Evolutionary conservation across 1,139 yeast genomes (phyloP), one percentile per base, ranked within the genome.

Genomic region (Yarrowia galli): DNA sequence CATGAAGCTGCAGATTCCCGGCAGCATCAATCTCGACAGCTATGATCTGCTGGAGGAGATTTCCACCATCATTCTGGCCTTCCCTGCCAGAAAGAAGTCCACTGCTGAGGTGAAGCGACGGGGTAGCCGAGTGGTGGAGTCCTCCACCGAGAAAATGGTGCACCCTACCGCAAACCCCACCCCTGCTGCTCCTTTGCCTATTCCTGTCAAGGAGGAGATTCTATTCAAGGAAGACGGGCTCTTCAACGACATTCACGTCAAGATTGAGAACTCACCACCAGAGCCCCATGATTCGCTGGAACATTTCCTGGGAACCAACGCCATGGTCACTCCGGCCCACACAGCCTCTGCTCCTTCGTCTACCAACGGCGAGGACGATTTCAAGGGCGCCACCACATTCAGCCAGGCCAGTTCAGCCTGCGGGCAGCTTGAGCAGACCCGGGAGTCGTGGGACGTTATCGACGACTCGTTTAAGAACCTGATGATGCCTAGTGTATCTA

Each of bases 1-100:
- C 56, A 69, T 74, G 69, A 72, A 74, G 68, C 67, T 68, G 20
- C 72, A 68, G 36, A 67, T 73, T 35, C 77, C 77, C 1, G 78
- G 78, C 23, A 36, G 56, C 56, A 25, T 61, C 23, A 36, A 22
- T 20, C 38, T 61, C 12, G 66, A 61, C 66, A 46, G 56, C 25
- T 61, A 61, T n/a, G 66, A 48, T 12, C 28, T 61, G 46, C n/a
- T 61, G 45, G 66, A 61, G 40, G 66, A 61, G 38, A 46, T 61
- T n/a, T 61, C 66, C 15, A 46, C 66, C 9, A 46, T 36, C 18
- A 46, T 61, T 46, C 46, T 61, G 54, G 56, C 66, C 16, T 35
- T 46, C 38, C 56, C 66, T 13, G 66, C 45, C 2, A 20, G 66
- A 12, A 61, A 61, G 46, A 46, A 48, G 38, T 61, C 66, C 3